phyloP scores from a whole-genome alignment of 768 basidiomycete genomes.

The Rhodotorula diobovata region DNA sequence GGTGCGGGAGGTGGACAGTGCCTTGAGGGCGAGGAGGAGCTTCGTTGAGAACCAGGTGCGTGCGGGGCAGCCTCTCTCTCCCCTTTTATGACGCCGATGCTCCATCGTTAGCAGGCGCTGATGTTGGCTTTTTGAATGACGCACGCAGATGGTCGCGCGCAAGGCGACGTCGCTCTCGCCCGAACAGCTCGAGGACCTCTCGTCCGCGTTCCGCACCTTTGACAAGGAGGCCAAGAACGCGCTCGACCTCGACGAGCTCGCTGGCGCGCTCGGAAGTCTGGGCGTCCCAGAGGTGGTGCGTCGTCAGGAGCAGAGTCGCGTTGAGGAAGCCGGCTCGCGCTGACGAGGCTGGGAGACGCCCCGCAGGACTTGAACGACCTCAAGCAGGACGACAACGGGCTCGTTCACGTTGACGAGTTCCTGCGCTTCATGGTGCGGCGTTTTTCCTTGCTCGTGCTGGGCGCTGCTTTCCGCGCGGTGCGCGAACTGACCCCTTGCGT shows the following conservation, averaged over 20 bases:
- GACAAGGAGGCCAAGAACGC: slow-evolving; percentile 84
- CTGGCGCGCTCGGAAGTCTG: slow-evolving; percentile 87
- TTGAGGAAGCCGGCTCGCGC: not conserved
- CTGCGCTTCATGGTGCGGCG: slow-evolving; percentile 50
- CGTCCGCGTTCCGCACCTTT: slow-evolving; percentile 95
- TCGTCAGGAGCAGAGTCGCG: not conserved
- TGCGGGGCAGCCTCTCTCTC: not conserved
- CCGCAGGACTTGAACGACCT: slow-evolving; percentile 20
- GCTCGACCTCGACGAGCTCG: slow-evolving; percentile 74
- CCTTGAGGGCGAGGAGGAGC: slow-evolving; percentile 79
- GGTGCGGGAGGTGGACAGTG: slow-evolving; percentile 71
- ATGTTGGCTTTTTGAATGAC: too few relatives aligned
- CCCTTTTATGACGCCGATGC: not conserved
- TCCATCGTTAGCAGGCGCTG: too few relatives aligned
- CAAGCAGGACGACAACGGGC: slow-evolving; percentile 58
- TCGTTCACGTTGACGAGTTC: slow-evolving; percentile 87
- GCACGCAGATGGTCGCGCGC: slow-evolving; percentile 74
- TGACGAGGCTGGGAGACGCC: not conserved
- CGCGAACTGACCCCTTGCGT: slow-evolving; percentile 12
- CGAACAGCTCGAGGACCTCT: slow-evolving; percentile 91
- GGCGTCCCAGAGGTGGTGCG: slow-evolving; percentile 84
- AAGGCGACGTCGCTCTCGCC: slow-evolving; percentile 93
- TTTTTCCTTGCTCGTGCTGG: too few relatives aligned
- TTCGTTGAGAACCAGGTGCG: slow-evolving; percentile 93
- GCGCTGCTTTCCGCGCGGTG: too few relatives aligned